Percentiles rank a stretch among this genome's conserved stretches.
Evolutionary conservation across 2,329 filamentous ascomycete genomes (phyloP).

Genomic region (Endoconidiophora laricicola): DNA sequence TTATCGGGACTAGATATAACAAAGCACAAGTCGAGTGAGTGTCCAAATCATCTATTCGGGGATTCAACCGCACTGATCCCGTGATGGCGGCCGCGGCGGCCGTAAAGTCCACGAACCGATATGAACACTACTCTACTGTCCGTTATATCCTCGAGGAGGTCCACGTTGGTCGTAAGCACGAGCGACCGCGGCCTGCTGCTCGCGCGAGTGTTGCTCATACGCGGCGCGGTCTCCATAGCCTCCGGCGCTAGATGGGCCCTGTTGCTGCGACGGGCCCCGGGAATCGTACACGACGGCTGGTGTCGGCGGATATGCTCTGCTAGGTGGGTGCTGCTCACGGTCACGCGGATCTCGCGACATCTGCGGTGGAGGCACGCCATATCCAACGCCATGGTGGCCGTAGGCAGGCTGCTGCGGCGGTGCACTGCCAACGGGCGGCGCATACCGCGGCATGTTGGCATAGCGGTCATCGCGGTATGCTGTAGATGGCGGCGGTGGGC

Average conservation of each 20-base stretch:
- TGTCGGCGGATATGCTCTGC: conserved; percentile 14
- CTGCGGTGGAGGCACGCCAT: background rate
- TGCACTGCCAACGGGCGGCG: background rate
- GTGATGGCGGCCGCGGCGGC: background rate
- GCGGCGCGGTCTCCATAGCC: too few relatives aligned
- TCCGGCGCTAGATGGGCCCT: background rate
- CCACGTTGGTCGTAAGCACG: conserved; percentile 23
- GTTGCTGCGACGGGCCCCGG: conserved; percentile 11
- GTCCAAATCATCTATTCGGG: too few relatives aligned
- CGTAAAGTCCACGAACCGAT: too few relatives aligned
- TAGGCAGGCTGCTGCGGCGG: background rate
- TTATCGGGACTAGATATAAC: background rate
- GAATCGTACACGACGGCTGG: conserved; percentile 19
- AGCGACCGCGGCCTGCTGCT: conserved; percentile 22
- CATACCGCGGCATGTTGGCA: background rate
- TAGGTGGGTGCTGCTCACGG: conserved; percentile 13
- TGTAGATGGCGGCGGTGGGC: background rate
- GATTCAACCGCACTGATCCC: too few relatives aligned
- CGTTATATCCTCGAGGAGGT: conserved; percentile 19
- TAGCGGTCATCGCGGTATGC: conserved; percentile 11
- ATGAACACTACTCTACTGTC: background rate
- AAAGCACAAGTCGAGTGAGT: background rate
- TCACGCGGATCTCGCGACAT: conserved; percentile 7
- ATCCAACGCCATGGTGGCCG: background rate
- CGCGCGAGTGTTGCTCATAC: conserved; percentile 15